Conservation (phyloP, 1,284 basidiomycete genomes). For the Sanghuangporus baumii region DNA sequence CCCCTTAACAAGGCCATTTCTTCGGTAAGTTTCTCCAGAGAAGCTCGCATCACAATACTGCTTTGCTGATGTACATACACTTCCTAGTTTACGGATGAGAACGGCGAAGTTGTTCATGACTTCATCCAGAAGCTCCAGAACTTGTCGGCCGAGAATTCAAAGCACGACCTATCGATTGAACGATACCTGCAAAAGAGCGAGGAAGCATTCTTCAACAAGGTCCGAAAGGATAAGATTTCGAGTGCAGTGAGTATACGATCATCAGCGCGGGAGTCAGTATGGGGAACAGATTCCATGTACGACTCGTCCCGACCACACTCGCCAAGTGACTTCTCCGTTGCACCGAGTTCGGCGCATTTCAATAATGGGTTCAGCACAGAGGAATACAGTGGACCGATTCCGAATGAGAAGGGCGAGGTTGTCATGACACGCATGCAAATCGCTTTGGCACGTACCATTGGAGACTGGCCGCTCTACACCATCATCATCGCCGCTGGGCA, state of each 20-base stretch:
- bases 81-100: conserved; percentile 82
- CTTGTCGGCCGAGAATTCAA: conserved; percentile 82
- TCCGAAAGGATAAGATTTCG: conserved; percentile 79
- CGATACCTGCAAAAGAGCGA: conserved; percentile 87
- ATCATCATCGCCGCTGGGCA: conserved; percentile 84
- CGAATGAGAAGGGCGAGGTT: conserved; percentile 46
- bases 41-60: conserved; percentile 8
- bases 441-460: conserved; percentile 68
- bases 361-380: conserved; percentile 27
- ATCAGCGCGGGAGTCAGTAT: conserved; percentile 75
- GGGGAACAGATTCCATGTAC: conserved; percentile 68
- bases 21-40: conserved; percentile 48
- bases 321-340: conserved; percentile 49
- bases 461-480: conserved; percentile 86
- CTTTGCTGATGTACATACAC: conserved; percentile 1
- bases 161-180: conserved; percentile 86
- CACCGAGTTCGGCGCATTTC: conserved; percentile 25
- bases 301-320: conserved; percentile 68
- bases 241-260: conserved; percentile 75
- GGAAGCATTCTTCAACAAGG: conserved; percentile 86
- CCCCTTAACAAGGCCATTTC: conserved; percentile 90
- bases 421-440: conserved; percentile 77
- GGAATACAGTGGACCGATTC: conserved; percentile 51
- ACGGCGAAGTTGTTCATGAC: conserved; percentile 84
- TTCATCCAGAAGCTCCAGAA: conserved; percentile 82